These are phyloP conservation scores for Hyphodiscus sp. DNA, from an alignment of 2,329 filamentous ascomycete species.

Conservation along the genomic window DNA sequence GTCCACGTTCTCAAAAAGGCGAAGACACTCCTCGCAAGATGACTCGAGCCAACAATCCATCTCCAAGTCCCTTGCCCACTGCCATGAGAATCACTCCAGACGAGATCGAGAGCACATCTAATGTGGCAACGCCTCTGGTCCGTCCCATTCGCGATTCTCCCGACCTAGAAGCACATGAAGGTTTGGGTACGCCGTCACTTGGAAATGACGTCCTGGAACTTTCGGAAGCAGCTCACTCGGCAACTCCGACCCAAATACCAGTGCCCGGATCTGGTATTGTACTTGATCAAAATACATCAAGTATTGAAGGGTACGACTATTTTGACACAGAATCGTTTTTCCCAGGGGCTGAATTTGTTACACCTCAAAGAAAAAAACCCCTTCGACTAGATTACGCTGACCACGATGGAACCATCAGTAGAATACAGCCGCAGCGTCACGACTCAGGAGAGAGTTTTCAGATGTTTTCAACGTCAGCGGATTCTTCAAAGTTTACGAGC, in stretches of 20 bases:
- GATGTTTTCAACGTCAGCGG: slow-evolving; percentile 52
- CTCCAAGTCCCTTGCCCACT: slow-evolving; percentile 13
- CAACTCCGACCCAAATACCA: slow-evolving; percentile 22
- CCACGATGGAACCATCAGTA: slow-evolving; percentile 8
- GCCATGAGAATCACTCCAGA: slow-evolving; percentile 20
- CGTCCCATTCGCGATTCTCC: slow-evolving; percentile 39
- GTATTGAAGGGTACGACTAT: slow-evolving; percentile 55
- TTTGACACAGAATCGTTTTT: slow-evolving; percentile 51
- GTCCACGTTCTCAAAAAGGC: slow-evolving; percentile 4
- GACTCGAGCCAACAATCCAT: slow-evolving; percentile 6
- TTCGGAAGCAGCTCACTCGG: slow-evolving; percentile 21
- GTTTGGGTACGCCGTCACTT: slow-evolving; percentile 26
- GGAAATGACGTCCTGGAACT: slow-evolving; percentile 26
- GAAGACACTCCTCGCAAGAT: slow-evolving; percentile 23
- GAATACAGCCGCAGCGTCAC: slow-evolving; percentile 36
- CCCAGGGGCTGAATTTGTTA: slow-evolving; percentile 47
- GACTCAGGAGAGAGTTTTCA: slow-evolving; percentile 55
- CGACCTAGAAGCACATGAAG: slow-evolving; percentile 17
- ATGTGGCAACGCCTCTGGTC: slow-evolving; percentile 53
- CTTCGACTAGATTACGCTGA: slow-evolving; percentile 30
- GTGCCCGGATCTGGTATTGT: slow-evolving; percentile 18
- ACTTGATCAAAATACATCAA: slow-evolving; percentile 17
- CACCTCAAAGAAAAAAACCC: slow-evolving; percentile 35
- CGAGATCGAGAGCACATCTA: slow-evolving; percentile 57
- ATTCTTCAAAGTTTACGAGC: slow-evolving; percentile 34